phyloP scores from a whole-genome alignment of 2,329 filamentous ascomycete genomes.

The Ceratocystis harringtonii region DNA sequence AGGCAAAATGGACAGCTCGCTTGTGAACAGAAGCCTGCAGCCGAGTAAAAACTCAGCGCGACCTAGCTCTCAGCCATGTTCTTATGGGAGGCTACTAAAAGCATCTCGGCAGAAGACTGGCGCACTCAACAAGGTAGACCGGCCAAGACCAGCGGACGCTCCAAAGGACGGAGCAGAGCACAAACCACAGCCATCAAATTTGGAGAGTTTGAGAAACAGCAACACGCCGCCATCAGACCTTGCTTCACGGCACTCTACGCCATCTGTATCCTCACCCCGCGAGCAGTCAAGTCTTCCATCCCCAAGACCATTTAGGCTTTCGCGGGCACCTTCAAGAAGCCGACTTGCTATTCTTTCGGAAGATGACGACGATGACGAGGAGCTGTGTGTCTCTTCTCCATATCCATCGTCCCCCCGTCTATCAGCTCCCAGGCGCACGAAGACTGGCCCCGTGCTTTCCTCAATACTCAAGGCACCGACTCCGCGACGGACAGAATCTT shows the following conservation, averaged over 20 bases:
- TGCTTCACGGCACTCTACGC: neutral
- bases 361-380: conserved; percentile 28
- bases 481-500: conserved; percentile 39
- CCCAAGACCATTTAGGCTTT: neutral
- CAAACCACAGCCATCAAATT: neutral
- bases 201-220: neutral
- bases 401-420: neutral
- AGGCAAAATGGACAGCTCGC: neutral
- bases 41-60: neutral
- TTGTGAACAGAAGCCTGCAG: neutral
- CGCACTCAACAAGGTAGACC: too few relatives aligned
- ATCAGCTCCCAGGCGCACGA: neutral
- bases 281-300: neutral
- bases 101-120: too few relatives aligned
- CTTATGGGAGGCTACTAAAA: neutral
- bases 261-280: neutral
- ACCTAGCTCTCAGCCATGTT: neutral
- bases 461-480: neutral
- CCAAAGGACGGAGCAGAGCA: too few relatives aligned
- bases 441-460: neutral
- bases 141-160: too few relatives aligned
- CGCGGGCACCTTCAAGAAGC: neutral
- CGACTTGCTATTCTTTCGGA: neutral
- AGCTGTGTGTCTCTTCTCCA: conserved; percentile 37
- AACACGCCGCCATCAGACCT: neutral